These are phyloP conservation scores for Pontederia crassipes DNA, from an alignment of 176 grass and related monocot genomes.

Conservation along the genomic window DNA sequence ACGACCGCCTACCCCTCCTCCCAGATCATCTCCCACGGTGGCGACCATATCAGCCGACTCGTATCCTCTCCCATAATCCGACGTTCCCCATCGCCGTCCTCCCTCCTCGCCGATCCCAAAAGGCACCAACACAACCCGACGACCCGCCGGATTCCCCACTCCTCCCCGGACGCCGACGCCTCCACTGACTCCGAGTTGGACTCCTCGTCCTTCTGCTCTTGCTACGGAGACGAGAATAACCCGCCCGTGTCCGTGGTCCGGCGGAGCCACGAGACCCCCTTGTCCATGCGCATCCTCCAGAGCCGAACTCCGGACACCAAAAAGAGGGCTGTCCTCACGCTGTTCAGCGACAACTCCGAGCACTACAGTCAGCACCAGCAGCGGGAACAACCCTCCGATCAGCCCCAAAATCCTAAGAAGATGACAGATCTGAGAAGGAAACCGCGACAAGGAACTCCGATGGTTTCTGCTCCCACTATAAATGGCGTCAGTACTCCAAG, in stretches of 20 bases:
- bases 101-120: conserved; percentile 14
- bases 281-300: background rate
- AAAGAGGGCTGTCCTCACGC: conserved; percentile 44
- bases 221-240: conserved; percentile 51
- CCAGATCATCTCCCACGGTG: background rate
- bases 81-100: too few relatives aligned
- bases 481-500: too few relatives aligned
- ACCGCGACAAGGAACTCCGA: conserved; percentile 29
- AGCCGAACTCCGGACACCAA: conserved; percentile 10
- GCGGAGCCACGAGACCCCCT: conserved; percentile 6
- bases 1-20: conserved; percentile 1
- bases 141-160: background rate
- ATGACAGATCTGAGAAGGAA: background rate
- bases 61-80: too few relatives aligned
- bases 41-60: too few relatives aligned
- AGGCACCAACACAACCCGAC: background rate
- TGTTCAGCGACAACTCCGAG: conserved; percentile 46
- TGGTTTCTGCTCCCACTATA: background rate
- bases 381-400: conserved; percentile 1
- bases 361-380: background rate
- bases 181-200: too few relatives aligned
- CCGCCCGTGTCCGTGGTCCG: background rate
- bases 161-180: background rate
- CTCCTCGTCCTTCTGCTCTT: too few relatives aligned
- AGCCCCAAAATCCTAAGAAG: background rate